Percentiles rank a stretch among this genome's conserved stretches.
Conservation (phyloP, 345 rosid species). For the Theobroma cacao region DNA sequence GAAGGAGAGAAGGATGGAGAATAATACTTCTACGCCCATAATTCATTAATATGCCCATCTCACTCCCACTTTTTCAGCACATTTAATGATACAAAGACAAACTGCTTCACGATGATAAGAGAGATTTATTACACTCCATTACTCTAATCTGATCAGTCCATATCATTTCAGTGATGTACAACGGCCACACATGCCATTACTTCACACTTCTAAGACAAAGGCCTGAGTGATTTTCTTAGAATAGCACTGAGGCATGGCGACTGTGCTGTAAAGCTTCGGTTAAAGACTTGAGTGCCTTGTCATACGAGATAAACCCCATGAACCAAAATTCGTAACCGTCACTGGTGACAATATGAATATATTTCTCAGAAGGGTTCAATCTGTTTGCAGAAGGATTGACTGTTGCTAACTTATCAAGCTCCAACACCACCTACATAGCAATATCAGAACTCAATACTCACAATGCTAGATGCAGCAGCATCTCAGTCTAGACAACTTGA, state of each 20-base stretch:
- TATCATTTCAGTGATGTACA: background rate
- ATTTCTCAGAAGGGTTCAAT: constrained; percentile 55
- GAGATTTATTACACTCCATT: background rate
- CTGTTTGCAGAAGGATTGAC: constrained; percentile 56
- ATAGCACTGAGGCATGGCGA: constrained; percentile 6
- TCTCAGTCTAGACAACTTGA: background rate
- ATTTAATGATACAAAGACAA: background rate
- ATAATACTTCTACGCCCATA: background rate
- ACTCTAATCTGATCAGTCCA: background rate
- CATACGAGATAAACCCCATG: constrained; percentile 76
- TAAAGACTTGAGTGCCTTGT: constrained; percentile 66
- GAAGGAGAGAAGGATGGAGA: background rate
- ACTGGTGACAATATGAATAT: constrained; percentile 50
- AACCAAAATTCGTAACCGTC: constrained; percentile 87
- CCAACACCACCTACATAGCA: constrained; percentile 57
- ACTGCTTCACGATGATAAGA: background rate
- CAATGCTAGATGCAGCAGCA: background rate
- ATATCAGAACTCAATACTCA: background rate
- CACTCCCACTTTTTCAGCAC: background rate
- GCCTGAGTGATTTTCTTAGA: background rate
- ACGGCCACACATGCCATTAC: background rate
- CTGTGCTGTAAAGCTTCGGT: constrained; percentile 36
- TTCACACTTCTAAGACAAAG: background rate
- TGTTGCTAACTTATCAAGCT: constrained; percentile 47
- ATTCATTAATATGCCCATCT: background rate